Base-by-base conservation (phyloP, 1,284 basidiomycete genomes). In the Fomitopsis pinicola region DNA sequence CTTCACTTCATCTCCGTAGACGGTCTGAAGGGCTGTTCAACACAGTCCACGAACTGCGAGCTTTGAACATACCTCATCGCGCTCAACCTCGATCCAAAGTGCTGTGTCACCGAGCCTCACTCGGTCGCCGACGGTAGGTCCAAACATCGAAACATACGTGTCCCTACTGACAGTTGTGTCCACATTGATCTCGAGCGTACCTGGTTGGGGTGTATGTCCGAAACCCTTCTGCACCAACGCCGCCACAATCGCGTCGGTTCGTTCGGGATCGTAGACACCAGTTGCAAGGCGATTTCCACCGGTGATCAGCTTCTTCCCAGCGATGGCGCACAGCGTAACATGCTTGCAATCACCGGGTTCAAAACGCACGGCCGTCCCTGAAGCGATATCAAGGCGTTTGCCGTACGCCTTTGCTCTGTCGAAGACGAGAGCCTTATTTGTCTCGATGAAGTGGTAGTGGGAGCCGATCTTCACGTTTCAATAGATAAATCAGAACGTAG, bases 1-100 rank as follows among this genome's bases (percentile, higher is more conserved):
- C 75, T 98, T 99, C 78, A 92, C 89, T 77, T 99, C 97, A 67
- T 99, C 97, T 9, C 97, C 94, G 70, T 95, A 95, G 1, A 83
- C 77, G 3, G 92, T 89, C 85, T 91, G 63, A 14, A 60, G 10
- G 15, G 28, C 22, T 33, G 17, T 59, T 56, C 33, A 57, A 50
- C 36, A 53, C 0, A 1, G 36, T 42, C 38, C n/a, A 7, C 52
- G 14, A 28, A 19, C 42, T 40, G 15, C 35, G 26, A 50, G 30
- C 38, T 10, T 36, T 35, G 5, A 17, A 38, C 79, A 72, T 73
- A 85, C 94, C 84, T 83, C 82, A 70, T 99, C 97, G 42, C 84
- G 79, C 73, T 99, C 97, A 3, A 99, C 90, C 74, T 96, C 86
- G 65, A 98, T 82, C 95, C 95, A 99, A 12, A 99, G 82, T 36